Evolutionary conservation across 352 stramenopile species (phyloP).

Genomic region (Aphanomyces stellatus): DNA sequence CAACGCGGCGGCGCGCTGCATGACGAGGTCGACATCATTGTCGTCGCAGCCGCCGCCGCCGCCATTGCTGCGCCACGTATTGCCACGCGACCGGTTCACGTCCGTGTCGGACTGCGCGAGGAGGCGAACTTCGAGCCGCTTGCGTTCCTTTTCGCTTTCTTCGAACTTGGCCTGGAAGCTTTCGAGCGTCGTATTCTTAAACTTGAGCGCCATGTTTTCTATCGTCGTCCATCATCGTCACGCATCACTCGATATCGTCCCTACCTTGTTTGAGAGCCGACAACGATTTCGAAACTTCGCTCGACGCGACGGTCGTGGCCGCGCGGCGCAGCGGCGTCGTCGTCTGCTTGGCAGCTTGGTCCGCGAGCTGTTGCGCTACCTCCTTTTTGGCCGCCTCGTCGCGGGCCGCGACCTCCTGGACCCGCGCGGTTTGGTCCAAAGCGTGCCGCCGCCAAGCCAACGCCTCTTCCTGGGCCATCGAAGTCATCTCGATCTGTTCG

Average conservation of each 20-base stretch:
- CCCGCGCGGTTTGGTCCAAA: too few relatives aligned
- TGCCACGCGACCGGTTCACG: neutral
- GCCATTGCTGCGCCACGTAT: neutral
- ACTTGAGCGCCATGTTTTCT: constrained; percentile 20
- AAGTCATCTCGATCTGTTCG: neutral
- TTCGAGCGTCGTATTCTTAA: constrained; percentile 12
- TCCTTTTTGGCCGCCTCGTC: neutral
- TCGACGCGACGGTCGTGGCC: too few relatives aligned
- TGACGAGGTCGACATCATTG: neutral
- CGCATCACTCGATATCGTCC: too few relatives aligned
- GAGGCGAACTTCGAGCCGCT: constrained; percentile 8
- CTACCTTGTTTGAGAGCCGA: too few relatives aligned
- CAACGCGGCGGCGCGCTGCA: constrained; percentile 7
- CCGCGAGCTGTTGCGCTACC: neutral
- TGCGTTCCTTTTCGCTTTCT: constrained; percentile 13
- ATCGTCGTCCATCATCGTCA: neutral
- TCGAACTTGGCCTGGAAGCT: constrained; percentile 17
- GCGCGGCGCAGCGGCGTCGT: too few relatives aligned
- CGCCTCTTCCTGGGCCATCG: neutral
- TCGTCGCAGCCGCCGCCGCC: neutral
- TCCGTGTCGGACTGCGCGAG: neutral
- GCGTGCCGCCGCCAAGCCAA: too few relatives aligned
- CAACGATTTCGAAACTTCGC: too few relatives aligned
- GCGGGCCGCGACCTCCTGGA: neutral
- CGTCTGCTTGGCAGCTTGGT: constrained; percentile 17